These are phyloP conservation scores for Penicillium antarcticum DNA, from an alignment of 495 filamentous ascomycete genomes.

Conservation along the genomic window DNA sequence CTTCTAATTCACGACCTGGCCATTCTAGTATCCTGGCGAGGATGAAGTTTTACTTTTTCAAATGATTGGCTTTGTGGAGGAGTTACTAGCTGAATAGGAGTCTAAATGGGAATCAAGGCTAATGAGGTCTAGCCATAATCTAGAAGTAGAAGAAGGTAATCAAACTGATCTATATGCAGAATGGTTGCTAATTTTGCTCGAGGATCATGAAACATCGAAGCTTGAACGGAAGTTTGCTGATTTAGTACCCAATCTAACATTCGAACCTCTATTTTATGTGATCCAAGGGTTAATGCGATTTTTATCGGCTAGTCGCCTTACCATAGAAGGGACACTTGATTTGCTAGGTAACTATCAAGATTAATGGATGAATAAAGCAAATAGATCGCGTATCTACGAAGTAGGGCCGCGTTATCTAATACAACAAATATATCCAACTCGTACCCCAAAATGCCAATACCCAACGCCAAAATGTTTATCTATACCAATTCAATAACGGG, in stretches of 20 bases:
- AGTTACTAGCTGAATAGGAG: conserved; percentile 17
- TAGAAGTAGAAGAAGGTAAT: conserved; percentile 12
- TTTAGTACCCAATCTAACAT: neutral
- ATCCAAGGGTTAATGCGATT: conserved; percentile 13
- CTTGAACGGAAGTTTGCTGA: conserved; percentile 11
- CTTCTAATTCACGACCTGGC: conserved; percentile 16
- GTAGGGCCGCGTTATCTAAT: neutral
- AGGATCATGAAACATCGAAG: neutral
- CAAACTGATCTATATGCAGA: neutral
- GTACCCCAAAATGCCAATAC: neutral
- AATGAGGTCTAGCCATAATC: conserved; percentile 5
- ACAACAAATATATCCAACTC: neutral
- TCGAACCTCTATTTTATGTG: conserved; percentile 7
- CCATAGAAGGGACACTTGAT: conserved; percentile 13
- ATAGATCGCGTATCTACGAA: no score
- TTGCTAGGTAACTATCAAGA: conserved; percentile 6
- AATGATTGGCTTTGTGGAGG: conserved; percentile 19
- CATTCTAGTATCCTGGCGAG: conserved; percentile 21
- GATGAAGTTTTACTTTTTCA: conserved; percentile 12
- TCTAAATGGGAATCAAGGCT: conserved; percentile 13
- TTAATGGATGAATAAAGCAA: neutral
- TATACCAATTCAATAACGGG: neutral
- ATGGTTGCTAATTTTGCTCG: conserved; percentile 5
- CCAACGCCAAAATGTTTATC: neutral
- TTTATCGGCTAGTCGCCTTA: conserved; percentile 9